Evolutionary conservation across 148 eudicot genomes (phyloP).

Genomic region (Bassia scoparia): DNA sequence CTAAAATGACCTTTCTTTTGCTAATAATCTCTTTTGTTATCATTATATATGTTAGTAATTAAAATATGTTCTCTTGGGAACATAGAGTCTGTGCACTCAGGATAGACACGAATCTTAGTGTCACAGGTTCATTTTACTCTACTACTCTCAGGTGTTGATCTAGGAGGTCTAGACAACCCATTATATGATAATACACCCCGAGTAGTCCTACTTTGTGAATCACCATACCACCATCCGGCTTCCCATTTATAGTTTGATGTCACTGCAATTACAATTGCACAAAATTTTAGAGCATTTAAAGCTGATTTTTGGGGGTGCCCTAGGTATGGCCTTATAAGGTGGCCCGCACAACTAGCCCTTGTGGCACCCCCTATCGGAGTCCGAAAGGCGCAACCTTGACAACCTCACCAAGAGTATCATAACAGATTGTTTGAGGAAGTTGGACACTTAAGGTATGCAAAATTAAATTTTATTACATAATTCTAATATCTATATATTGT

Average conservation of each 20-base stretch:
- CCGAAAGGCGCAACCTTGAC: slow-evolving; percentile 67
- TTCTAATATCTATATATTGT: too few relatives aligned
- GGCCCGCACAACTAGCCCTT: slow-evolving; percentile 45
- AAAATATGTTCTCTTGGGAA: too few relatives aligned
- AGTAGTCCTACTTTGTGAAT: slow-evolving; percentile 24
- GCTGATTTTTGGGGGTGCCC: slow-evolving; percentile 57
- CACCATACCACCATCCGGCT: slow-evolving; percentile 28
- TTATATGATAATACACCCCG: slow-evolving; percentile 17
- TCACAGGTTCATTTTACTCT: too few relatives aligned
- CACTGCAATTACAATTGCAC: slow-evolving; percentile 48
- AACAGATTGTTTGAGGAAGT: slow-evolving; percentile 67
- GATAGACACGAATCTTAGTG: too few relatives aligned
- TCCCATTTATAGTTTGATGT: slow-evolving; percentile 45
- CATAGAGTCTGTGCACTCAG: too few relatives aligned
- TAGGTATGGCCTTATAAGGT: slow-evolving; percentile 53
- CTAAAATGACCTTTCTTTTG: too few relatives aligned
- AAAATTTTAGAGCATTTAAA: slow-evolving; percentile 59
- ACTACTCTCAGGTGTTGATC: slow-evolving; percentile 1
- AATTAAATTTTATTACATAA: neutral
- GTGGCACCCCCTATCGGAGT: slow-evolving; percentile 81
- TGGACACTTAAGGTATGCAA: slow-evolving; percentile 68
- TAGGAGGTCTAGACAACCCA: slow-evolving; percentile 26
- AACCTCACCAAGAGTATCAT: slow-evolving; percentile 31
- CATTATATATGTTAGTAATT: too few relatives aligned
- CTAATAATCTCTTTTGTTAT: too few relatives aligned